Evolutionary conservation across 2,329 filamentous ascomycete genomes (phyloP).

Genomic region (Ophiocordyceps camponoti-floridani): DNA sequence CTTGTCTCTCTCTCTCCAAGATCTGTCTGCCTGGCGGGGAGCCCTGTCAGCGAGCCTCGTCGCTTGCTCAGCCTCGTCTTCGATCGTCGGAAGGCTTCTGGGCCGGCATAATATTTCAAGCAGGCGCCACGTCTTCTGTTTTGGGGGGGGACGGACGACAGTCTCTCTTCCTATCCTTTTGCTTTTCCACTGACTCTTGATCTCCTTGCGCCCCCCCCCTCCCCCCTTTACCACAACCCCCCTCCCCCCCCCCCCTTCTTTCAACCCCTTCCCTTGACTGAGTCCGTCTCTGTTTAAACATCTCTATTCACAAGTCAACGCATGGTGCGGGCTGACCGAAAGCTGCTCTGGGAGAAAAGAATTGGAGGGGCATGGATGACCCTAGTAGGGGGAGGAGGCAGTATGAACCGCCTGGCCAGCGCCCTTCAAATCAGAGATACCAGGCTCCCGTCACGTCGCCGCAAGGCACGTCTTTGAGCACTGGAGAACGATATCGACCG

Average conservation of each 20-base stretch:
- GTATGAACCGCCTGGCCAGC: conserved; percentile 52
- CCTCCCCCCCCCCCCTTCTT: background rate
- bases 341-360: background rate
- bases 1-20: background rate
- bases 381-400: conserved; percentile 56
- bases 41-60: background rate
- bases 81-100: background rate
- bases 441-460: conserved; percentile 29
- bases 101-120: background rate
- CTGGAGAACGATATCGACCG: conserved; percentile 27
- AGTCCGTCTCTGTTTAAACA: background rate
- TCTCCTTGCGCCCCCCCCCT: background rate
- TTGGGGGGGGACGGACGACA: no score
- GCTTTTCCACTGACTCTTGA: background rate
- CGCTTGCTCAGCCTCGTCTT: background rate
- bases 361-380: conserved; percentile 55
- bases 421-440: conserved; percentile 36
- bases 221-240: no score
- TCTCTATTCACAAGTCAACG: background rate
- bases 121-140: background rate
- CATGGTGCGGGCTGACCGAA: background rate
- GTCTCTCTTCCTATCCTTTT: background rate
- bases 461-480: conserved; percentile 17
- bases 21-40: background rate
- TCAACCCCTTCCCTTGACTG: no score